Percentiles rank a stretch among this genome's conserved stretches.
These are phyloP conservation scores for Ogataea salicorniae DNA, from an alignment of 805 yeast species.

Conservation along the genomic window DNA sequence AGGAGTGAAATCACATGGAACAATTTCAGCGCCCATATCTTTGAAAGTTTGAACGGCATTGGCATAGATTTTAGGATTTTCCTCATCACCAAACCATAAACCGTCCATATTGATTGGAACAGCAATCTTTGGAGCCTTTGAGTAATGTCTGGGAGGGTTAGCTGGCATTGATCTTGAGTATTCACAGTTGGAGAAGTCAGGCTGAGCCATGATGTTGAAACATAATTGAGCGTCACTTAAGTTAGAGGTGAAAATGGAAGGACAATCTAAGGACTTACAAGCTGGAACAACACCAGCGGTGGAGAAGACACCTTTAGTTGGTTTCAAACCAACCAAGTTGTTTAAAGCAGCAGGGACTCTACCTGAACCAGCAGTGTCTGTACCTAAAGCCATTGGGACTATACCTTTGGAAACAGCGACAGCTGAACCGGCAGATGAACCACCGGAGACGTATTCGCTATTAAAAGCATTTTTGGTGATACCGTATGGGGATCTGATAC, in stretches of 20 bases:
- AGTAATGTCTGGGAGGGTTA: constrained; percentile 57
- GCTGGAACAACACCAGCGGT: constrained; percentile 96
- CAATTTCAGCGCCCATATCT: constrained; percentile 51
- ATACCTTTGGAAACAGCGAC: constrained; percentile 83
- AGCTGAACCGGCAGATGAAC: constrained; percentile 96
- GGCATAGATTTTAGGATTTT: constrained; percentile 66
- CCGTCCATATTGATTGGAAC: constrained; percentile 61
- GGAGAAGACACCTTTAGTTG: constrained; percentile 84
- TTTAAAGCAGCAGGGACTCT: constrained; percentile 95
- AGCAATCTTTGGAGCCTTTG: constrained; percentile 60
- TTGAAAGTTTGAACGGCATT: constrained; percentile 53
- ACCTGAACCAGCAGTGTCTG: constrained; percentile 98
- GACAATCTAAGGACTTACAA: constrained; percentile 90
- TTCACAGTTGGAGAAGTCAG: constrained; percentile 65
- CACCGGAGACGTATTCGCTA: constrained; percentile 81
- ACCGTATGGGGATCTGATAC: constrained; percentile 94
- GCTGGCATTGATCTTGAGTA: constrained; percentile 74
- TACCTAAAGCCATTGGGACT: constrained; percentile 86
- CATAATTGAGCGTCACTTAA: constrained; percentile 78
- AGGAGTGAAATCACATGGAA: constrained; percentile 66
- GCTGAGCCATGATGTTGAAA: constrained; percentile 65
- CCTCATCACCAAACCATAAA: constrained; percentile 73
- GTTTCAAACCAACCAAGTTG: constrained; percentile 88
- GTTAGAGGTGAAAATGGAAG: constrained; percentile 75
- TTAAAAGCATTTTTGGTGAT: constrained; percentile 77